phyloP scores from a whole-genome alignment of 257 asterid species.

The Solanum neorickii region DNA sequence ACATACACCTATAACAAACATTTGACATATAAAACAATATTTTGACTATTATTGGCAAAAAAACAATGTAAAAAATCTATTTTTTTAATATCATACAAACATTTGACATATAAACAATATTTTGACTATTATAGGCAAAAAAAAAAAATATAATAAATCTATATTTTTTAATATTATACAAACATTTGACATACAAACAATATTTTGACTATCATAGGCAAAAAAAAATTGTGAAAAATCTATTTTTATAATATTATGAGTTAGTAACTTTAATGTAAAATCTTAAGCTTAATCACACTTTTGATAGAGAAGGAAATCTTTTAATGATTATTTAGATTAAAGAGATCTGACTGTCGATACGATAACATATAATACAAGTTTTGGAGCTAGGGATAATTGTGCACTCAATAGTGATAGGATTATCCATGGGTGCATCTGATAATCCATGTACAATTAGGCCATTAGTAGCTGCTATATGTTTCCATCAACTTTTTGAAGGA shows the following conservation, averaged over 20 bases:
- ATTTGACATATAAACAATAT: background rate
- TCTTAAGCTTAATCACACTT: background rate
- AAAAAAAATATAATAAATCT: too few relatives aligned
- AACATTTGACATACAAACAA: background rate
- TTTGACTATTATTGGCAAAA: background rate
- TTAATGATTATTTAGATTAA: background rate
- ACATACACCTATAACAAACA: background rate
- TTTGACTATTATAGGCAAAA: background rate
- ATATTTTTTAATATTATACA: too few relatives aligned
- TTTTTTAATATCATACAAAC: background rate
- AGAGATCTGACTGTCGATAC: background rate
- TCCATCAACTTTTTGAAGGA: slow-evolving; percentile 17
- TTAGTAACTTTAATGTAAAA: background rate
- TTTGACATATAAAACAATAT: background rate
- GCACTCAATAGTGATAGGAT: slow-evolving; percentile 9
- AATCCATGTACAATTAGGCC: slow-evolving; percentile 14
- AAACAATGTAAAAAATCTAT: too few relatives aligned
- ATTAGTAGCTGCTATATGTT: slow-evolving; percentile 7
- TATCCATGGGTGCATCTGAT: slow-evolving; percentile 9
- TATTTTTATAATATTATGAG: background rate
- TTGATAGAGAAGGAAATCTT: background rate
- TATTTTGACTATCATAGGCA: background rate
- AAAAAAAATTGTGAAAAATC: too few relatives aligned
- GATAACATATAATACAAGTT: background rate
- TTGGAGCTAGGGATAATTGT: slow-evolving; percentile 9